phyloP scores from a whole-genome alignment of 1,284 basidiomycete species.

The Heterobasidion annosum region DNA sequence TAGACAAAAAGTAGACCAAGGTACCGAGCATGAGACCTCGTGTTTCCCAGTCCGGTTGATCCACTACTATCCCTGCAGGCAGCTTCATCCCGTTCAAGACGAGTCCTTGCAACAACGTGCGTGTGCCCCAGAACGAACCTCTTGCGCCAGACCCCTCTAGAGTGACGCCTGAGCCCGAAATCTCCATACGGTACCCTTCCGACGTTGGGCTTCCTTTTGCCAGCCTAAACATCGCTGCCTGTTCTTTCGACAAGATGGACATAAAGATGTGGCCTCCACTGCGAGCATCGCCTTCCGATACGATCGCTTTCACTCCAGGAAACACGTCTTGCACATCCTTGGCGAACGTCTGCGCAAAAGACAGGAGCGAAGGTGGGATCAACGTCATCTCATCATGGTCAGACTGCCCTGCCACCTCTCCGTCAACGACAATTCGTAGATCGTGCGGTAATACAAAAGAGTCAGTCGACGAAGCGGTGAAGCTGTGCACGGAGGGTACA shows the following conservation, averaged over 20 bases:
- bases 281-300: constrained; percentile 11
- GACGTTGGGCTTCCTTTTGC: constrained; percentile 23
- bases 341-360: constrained; percentile 24
- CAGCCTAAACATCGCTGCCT: constrained; percentile 13
- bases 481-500: constrained; percentile 16
- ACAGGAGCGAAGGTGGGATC: constrained; percentile 22
- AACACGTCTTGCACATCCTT: constrained; percentile 18
- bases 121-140: constrained; percentile 28
- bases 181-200: constrained; percentile 25
- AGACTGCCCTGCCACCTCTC: constrained; percentile 9
- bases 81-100: constrained; percentile 16
- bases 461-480: background rate
- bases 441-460: constrained; percentile 11
- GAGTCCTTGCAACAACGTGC: constrained; percentile 23
- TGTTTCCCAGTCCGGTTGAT: constrained; percentile 27
- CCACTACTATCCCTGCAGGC: constrained; percentile 19
- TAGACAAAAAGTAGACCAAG: background rate
- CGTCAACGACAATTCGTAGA: constrained; percentile 15
- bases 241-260: constrained; percentile 11
- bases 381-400: constrained; percentile 19
- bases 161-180: constrained; percentile 14
- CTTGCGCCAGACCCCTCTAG: constrained; percentile 23
- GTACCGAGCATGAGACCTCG: constrained; percentile 28
- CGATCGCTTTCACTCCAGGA: constrained; percentile 8
- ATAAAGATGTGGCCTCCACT: constrained; percentile 18